Evolutionary conservation across 169 alveolate species (phyloP), one percentile per base, ranked within the genome.

Genomic region (Cryptosporidium ryanae): DNA sequence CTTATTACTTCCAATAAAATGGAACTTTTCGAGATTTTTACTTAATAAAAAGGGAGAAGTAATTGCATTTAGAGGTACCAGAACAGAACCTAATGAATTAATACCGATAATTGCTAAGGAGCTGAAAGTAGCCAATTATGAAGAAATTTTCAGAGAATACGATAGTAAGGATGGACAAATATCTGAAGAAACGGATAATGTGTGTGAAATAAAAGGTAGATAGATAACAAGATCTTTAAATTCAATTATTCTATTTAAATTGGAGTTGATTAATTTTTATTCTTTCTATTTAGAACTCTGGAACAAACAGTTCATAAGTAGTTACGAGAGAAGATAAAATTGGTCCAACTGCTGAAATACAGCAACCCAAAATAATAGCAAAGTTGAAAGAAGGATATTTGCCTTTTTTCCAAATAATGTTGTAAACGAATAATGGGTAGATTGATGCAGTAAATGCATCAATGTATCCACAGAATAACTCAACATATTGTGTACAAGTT

Each of bases 401-500:
- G 10, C 59, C 55, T 38, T 10, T 38, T 38, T 10, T 38, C 87
- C 87, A 76, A 38, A 76, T 23, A 6, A 76, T 76, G 23, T 43
- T 31, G 32, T 76, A 76, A 23, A 76, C 70, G 38, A 76, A 76
- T 32, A 76, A n/a, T 43, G 87, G 87, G 50, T 76, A 76, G 3
- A 76, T 76, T 2, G 87, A 55, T 8, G 87, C 87, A 29, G 87
- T 76, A 29, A 76, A 76, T 18, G 87, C 87, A 23, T 76, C 87
- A 59, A 76, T 76, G 49, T 76, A 76, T 21, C 87, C 87, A 27
- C 87, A 76, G 63, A 76, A 76, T 21, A 76, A 31, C 29, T 76
- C 87, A 10, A 76, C 87, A 76, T 76, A 76, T 46, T 76, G 87
- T 57, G 87, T 76, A 61, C 87, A 76, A n/a, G 76, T 43, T 44